Evolutionary conservation across 1,139 yeast species (phyloP).

Genomic region (Candida sp.): DNA sequence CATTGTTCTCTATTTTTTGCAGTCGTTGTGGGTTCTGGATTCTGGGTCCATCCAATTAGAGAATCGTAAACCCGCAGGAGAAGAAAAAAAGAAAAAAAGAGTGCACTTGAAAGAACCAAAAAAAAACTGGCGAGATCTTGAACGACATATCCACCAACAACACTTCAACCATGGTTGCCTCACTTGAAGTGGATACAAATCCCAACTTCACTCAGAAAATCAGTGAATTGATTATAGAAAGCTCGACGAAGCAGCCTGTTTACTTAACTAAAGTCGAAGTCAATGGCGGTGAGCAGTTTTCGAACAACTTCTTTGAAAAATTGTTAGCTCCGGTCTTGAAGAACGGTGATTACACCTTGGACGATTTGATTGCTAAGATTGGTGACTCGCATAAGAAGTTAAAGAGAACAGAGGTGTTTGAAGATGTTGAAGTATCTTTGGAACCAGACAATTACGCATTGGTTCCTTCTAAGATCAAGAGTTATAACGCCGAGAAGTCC

Average conservation of each 20-base stretch:
- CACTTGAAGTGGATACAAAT: slow-evolving; percentile 12
- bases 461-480: slow-evolving; percentile 25
- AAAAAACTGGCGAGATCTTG: background rate
- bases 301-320: slow-evolving; percentile 49
- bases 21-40: background rate
- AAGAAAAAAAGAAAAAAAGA: background rate
- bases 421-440: slow-evolving; percentile 34
- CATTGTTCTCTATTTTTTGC: slow-evolving; percentile 1
- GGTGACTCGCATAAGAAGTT: slow-evolving; percentile 31
- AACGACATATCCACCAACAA: no score
- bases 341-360: slow-evolving; percentile 49
- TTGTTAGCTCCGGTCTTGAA: slow-evolving; percentile 48
- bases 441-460: slow-evolving; percentile 36
- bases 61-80: background rate
- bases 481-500: slow-evolving; percentile 40
- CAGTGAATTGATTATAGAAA: slow-evolving; percentile 33
- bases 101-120: background rate
- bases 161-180: slow-evolving; percentile 9
- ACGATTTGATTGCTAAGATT: slow-evolving; percentile 37
- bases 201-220: slow-evolving; percentile 31
- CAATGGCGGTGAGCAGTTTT: slow-evolving; percentile 52
- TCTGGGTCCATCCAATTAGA: slow-evolving; percentile 1
- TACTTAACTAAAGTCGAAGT: slow-evolving; percentile 50
- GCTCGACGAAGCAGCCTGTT: slow-evolving; percentile 45
- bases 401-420: slow-evolving; percentile 49